Evolutionary conservation across 768 basidiomycete genomes (phyloP), one percentile per base, ranked within the genome.

Genomic region (Solioccasus polychromus): DNA sequence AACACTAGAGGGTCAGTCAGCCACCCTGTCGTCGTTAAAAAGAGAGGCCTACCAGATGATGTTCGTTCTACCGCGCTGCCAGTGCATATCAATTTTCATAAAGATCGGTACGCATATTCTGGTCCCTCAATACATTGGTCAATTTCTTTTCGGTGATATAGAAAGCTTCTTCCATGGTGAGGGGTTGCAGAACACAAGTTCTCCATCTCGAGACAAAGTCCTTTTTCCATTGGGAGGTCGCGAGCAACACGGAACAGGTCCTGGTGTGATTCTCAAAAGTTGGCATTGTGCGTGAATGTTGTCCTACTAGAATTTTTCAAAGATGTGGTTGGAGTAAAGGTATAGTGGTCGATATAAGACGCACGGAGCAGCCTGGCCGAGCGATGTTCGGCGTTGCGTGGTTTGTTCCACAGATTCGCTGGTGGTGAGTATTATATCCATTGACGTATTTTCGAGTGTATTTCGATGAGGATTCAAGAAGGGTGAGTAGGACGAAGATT

Each of bases 1-100:
- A 35, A 57, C 57, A 32, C 57, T 55, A 18, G 57, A 58, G 11
- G 40, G 49, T 49, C 57, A 59, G 7, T 59, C 44, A 32, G 59
- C n/a, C n/a, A n/a, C n/a, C n/a, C n/a, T n/a, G n/a, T n/a, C 3
- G 3, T 11, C 18, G 22, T 4, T 10, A 7, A 17, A n/a, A 23
- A 11, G 17, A 18, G 9, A 20, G 12, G 4, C 41, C 6, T 35
- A 52, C 57, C 7, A 24, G 23, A 37, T 55, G 49, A 18, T 51
- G 52, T 29, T 58, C 36, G 4, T 44, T 48, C 57, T 57, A 58
- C 15, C 31, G 42, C n/a, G 20, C 32, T 40, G 55, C 49, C 39
- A 58, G 36, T 4, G 42, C 12, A 23, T 12, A 25, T 14, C 56
- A 58, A 5, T 30, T 35, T 12, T 52, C 28, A 18, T 59, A 42